These are phyloP conservation scores for Botrytis porri DNA, from an alignment of 2,329 filamentous ascomycete genomes.

Conservation along the genomic window DNA sequence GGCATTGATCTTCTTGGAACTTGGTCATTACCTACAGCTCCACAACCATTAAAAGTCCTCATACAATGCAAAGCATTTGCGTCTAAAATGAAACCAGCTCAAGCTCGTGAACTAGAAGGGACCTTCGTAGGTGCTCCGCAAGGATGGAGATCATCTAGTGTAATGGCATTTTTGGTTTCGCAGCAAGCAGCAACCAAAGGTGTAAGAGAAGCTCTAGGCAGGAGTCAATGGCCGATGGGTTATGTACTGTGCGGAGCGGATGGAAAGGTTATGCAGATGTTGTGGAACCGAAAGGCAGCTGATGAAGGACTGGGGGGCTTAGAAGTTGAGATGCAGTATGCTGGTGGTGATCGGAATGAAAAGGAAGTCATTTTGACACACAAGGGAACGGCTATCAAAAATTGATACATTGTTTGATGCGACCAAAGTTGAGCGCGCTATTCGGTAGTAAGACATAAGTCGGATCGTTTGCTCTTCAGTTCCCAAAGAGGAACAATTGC, in stretches of 20 bases:
- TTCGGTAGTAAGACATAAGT: not conserved
- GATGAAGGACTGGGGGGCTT: slow-evolving; percentile 60
- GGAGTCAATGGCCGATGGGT: slow-evolving; percentile 68
- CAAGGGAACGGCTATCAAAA: slow-evolving; percentile 43
- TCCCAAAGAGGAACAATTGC: slow-evolving; percentile 1
- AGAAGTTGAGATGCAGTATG: slow-evolving; percentile 49
- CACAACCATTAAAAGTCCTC: slow-evolving; percentile 46
- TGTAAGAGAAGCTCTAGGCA: slow-evolving; percentile 66
- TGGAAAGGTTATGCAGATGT: slow-evolving; percentile 62
- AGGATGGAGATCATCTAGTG: slow-evolving; percentile 61
- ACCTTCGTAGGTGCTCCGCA: slow-evolving; percentile 70
- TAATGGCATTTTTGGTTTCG: slow-evolving; percentile 69
- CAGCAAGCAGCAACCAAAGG: slow-evolving; percentile 73
- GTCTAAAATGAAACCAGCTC: slow-evolving; percentile 51
- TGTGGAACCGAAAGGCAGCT: slow-evolving; percentile 68
- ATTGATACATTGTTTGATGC: slow-evolving; percentile 19
- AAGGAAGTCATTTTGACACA: slow-evolving; percentile 50
- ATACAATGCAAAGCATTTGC: slow-evolving; percentile 68
- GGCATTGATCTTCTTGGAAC: slow-evolving; percentile 73
- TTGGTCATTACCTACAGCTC: slow-evolving; percentile 57
- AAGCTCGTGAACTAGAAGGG: slow-evolving; percentile 75
- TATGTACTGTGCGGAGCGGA: slow-evolving; percentile 60
- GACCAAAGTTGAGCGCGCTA: not conserved
- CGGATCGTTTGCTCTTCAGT: slow-evolving; percentile 5
- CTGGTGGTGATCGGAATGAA: slow-evolving; percentile 33